Evolutionary conservation across 768 basidiomycete genomes (phyloP).

Genomic region (Leccinellum luteum): DNA sequence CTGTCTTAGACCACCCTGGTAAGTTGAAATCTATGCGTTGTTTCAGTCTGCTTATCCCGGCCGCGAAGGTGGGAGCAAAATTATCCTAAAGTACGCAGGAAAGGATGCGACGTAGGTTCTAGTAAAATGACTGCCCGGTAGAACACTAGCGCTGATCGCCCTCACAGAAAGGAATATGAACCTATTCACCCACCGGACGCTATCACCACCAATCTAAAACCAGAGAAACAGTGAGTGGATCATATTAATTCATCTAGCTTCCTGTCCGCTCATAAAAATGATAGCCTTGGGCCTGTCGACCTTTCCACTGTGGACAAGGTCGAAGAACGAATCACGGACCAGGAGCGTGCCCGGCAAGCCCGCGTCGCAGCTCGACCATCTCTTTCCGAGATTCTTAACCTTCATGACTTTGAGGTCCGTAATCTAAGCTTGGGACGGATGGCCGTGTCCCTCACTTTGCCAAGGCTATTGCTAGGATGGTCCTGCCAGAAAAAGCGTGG

Average conservation of each 20-base stretch:
- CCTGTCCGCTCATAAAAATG: constrained; percentile 4
- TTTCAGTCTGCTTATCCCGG: neutral
- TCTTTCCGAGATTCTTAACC: constrained; percentile 75
- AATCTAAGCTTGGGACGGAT: neutral
- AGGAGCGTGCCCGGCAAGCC: constrained; percentile 66
- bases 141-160: neutral
- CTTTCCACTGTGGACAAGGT: constrained; percentile 62
- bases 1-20: constrained; percentile 60
- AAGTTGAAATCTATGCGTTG: constrained; percentile 7
- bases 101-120: constrained; percentile 77
- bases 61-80: constrained; percentile 67
- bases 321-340: constrained; percentile 61
- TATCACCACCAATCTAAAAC: constrained; percentile 71
- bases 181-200: constrained; percentile 87
- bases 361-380: constrained; percentile 64
- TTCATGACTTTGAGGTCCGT: constrained; percentile 91
- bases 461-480: constrained; percentile 77
- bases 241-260: neutral
- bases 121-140: neutral
- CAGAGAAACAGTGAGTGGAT: constrained; percentile 73
- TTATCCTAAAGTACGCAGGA: constrained; percentile 86
- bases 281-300: constrained; percentile 70
- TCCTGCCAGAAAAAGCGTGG: constrained; percentile 89
- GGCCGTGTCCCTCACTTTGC: constrained; percentile 5
- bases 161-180: constrained; percentile 68